Evolutionary conservation across 2,329 filamentous ascomycete genomes (phyloP).

Genomic region (Fusarium sp.): DNA sequence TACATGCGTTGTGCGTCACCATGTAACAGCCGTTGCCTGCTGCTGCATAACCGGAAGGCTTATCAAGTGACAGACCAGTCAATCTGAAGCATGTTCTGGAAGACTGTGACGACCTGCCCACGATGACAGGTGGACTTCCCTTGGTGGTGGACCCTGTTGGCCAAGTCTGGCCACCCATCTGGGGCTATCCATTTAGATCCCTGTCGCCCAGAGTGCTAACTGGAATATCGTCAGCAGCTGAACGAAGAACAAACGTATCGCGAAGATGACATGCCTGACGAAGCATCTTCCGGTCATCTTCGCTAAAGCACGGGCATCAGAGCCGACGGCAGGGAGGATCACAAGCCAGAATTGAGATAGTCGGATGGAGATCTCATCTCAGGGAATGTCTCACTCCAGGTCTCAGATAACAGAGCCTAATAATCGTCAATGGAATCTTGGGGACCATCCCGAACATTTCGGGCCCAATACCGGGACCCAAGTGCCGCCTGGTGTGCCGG

Average conservation of each 20-base stretch:
- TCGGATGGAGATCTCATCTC: background rate
- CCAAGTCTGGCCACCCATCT: constrained; percentile 13
- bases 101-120: background rate
- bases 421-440: constrained; percentile 1
- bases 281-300: background rate
- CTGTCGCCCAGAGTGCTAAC: constrained; percentile 8
- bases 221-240: constrained; percentile 27
- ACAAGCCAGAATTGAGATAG: background rate
- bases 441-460: background rate
- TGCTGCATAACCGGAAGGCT: background rate
- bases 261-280: background rate
- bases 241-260: background rate
- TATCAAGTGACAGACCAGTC: background rate
- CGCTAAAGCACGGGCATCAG: background rate
- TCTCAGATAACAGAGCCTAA: background rate
- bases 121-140: constrained; percentile 8
- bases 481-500: background rate
- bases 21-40: background rate
- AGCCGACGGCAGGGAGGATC: background rate
- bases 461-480: background rate
- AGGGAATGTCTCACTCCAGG: constrained; percentile 7
- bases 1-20: background rate
- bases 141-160: constrained; percentile 11
- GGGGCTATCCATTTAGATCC: constrained; percentile 28
- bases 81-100: background rate